These are phyloP conservation scores for Monosporascus sp. DNA, from an alignment of 2,329 filamentous ascomycete species.

Conservation along the genomic window DNA sequence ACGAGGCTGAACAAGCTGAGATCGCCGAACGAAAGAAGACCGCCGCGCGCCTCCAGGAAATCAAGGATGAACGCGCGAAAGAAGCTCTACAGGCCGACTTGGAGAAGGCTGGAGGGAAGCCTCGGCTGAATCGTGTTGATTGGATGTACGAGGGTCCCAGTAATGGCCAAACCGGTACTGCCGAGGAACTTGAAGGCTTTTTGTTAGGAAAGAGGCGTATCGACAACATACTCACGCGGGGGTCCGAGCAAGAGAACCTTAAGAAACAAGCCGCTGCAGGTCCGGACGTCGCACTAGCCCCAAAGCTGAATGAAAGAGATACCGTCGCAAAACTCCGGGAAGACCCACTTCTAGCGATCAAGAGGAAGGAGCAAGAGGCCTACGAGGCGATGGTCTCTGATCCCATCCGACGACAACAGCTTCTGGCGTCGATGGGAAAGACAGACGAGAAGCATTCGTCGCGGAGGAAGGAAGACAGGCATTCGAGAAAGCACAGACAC, in stretches of 20 bases:
- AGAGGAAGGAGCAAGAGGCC: constrained; percentile 80
- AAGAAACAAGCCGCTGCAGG: constrained; percentile 61
- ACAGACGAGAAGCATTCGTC: constrained; percentile 37
- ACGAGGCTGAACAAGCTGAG: constrained; percentile 54
- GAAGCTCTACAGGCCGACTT: constrained; percentile 89
- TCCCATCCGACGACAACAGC: constrained; percentile 59
- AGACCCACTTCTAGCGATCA: constrained; percentile 89
- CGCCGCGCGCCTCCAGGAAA: constrained; percentile 85
- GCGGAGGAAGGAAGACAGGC: constrained; percentile 38
- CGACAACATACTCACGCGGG: constrained; percentile 74
- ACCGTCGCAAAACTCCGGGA: constrained; percentile 81
- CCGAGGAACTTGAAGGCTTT: constrained; percentile 90
- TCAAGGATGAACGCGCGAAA: constrained; percentile 87
- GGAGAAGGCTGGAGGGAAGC: constrained; percentile 79
- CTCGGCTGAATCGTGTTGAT: constrained; percentile 77
- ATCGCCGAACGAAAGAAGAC: constrained; percentile 91
- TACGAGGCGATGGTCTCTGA: constrained; percentile 79
- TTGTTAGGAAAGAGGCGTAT: constrained; percentile 88
- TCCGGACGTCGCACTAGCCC: constrained; percentile 53
- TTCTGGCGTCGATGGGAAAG: constrained; percentile 60
- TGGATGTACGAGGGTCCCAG: constrained; percentile 97
- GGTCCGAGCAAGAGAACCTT: constrained; percentile 72
- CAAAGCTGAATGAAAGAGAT: constrained; percentile 69
- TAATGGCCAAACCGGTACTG: constrained; percentile 66
- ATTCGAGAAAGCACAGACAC: constrained; percentile 35